Percentiles rank a stretch among this genome's conserved stretches.
Conservation (phyloP, 805 yeast genomes). For the Peterozyma toletana region DNA sequence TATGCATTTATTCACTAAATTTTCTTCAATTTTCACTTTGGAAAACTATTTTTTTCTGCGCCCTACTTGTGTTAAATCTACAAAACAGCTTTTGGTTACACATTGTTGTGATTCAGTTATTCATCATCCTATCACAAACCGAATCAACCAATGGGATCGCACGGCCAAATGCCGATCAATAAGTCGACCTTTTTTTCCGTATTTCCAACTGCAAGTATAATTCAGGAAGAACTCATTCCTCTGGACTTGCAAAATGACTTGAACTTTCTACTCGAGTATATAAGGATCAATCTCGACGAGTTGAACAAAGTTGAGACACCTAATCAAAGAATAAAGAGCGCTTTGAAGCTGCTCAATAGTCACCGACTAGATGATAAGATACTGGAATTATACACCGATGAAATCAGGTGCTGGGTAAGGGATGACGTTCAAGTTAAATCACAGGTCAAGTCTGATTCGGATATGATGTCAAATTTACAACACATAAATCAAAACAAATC, state of each 20-base stretch:
- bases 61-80: no score
- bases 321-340: conserved; percentile 3
- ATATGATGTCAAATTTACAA: neutral
- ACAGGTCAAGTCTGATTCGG: neutral
- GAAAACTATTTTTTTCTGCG: no score
- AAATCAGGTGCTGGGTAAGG: neutral
- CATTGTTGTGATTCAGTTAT: no score
- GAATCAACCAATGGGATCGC: no score
- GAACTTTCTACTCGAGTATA: conserved; percentile 1
- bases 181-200: neutral
- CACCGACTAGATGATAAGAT: neutral
- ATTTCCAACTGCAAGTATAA: conserved; percentile 1
- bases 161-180: neutral
- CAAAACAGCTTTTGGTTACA: no score
- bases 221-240: conserved; percentile 6
- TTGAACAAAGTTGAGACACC: neutral
- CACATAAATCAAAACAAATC: neutral
- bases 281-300: neutral
- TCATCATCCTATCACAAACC: no score
- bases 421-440: neutral
- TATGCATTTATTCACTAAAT: no score
- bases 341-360: conserved; percentile 1
- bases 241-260: conserved; percentile 6
- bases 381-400: conserved; percentile 2
- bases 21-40: no score